These are phyloP conservation scores for Psilocybe subaeruginosa DNA, from an alignment of 768 basidiomycete genomes.

Conservation along the genomic window DNA sequence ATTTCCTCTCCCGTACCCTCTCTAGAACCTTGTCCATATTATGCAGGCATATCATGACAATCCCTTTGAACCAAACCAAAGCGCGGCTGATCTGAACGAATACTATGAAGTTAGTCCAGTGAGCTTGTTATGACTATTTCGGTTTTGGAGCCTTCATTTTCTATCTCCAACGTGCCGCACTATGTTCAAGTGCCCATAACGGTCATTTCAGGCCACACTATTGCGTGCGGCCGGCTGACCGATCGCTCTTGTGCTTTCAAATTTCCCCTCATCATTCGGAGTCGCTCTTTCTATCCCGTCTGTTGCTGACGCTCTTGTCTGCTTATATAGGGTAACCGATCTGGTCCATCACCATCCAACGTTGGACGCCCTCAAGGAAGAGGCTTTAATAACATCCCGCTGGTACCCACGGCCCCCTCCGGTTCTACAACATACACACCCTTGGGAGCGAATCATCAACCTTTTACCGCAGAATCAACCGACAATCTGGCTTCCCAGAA, in stretches of 20 bases:
- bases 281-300: neutral
- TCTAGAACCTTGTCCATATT: neutral
- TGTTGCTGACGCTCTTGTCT: slow-evolving; percentile 5
- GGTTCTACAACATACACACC: slow-evolving; percentile 16
- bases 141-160: neutral
- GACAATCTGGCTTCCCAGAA: slow-evolving; percentile 20
- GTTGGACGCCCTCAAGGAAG: slow-evolving; percentile 3
- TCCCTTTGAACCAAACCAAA: slow-evolving; percentile 18
- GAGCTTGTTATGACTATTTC: slow-evolving; percentile 6
- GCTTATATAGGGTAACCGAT: slow-evolving; percentile 1
- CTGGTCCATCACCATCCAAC: neutral
- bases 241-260: slow-evolving; percentile 3
- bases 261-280: neutral
- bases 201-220: neutral
- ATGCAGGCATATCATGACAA: slow-evolving; percentile 27
- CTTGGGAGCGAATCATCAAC: slow-evolving; percentile 9
- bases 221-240: slow-evolving; percentile 2
- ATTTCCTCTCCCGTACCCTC: neutral
- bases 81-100: slow-evolving; percentile 14
- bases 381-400: slow-evolving; percentile 20
- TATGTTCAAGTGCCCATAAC: neutral
- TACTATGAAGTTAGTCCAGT: slow-evolving; percentile 20
- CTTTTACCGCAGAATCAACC: slow-evolving; percentile 20
- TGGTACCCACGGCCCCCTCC: slow-evolving; percentile 10
- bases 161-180: slow-evolving; percentile 5